Base-by-base conservation (phyloP, 2,329 filamentous ascomycete species). In the Aureobasidium mangrovei region DNA sequence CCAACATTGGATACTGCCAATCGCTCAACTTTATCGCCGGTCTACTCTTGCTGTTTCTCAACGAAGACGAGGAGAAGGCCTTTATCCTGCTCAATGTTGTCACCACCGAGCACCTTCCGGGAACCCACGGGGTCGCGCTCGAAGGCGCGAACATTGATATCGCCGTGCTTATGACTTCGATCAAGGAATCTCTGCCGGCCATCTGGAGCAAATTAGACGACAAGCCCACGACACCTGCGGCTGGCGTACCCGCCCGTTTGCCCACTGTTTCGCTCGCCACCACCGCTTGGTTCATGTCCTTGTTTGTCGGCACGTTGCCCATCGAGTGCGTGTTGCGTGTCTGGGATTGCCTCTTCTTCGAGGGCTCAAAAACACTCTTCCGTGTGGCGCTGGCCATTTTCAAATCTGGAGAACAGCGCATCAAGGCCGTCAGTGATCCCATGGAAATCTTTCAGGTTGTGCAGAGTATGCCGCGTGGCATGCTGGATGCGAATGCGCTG, bases 381-480 rank as follows among this genome's bases (percentile, higher is more conserved):
- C 87, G 91, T 45, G 88, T 95, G 56, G 89, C 91, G 0, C 75
- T 97, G 40, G 85, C 89, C 32, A 86, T 96, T 57, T 95, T 97
- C 78, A 95, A 95, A 70, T 76, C 86, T 1, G 89, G 88, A 59
- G 90, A 96, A 71, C 67, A 73, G 4, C 85, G 93, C 61, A 93
- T 97, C 63, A 82, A 84, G 62, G 80, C 81, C 7, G 84, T 95
- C 8, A 78, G 77, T 12, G 91, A 95, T 64, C 88, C 90, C 0
- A 94, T 95, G 84, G 91, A 97, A 72, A 89, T 96, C 63, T 96
- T 96, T 69, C 89, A 94, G 65, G 84, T 95, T 3, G 90, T 97
- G 29, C 91, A 97, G 72, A 84, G 84, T 1, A 82, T 95, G 31
- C 91, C 91, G 0, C 80, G 91, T 52, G 80, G 80, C 53, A 78